Evolutionary conservation across 225 moss, liverwort and hornwort genomes (phyloP), one percentile per base, ranked within the genome.

Genomic region (Lunularia cruciata): DNA sequence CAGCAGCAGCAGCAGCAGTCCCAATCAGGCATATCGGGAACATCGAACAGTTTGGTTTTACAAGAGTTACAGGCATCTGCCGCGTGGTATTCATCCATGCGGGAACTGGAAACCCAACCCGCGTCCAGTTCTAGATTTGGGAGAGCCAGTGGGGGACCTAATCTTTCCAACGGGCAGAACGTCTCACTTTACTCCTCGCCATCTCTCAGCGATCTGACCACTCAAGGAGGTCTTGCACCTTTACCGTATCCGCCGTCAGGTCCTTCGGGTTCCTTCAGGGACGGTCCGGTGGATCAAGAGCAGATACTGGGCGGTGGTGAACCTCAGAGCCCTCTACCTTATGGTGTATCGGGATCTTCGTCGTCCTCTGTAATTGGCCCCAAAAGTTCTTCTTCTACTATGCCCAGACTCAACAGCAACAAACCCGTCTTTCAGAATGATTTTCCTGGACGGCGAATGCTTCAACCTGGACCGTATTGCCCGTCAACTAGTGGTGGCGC

Each of bases 311-410:
- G 55, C 14, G n/a, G n/a, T n/a, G 43, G 70, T 20, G 79, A 79
- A 26, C 75, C 75, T 12, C 72, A 80, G 59, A 80, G 80, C 45
- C 72, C 80, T 36, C 67, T 80, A 13, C 68, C 61, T 0, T 76
- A 80, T 42, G 72, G 76, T 6, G 63, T 80, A 5, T 62, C 80
- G 22, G 76, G 75, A 3, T 75, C 75, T 20, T 80, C 76, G 0
- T 76, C 80, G 1, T 80, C 80, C 2, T 67, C 79, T 53, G 79
- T 75, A 20, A 72, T 72, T 10, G 80, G 80, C 34, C 76, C 80
- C 0, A 76, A 80, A 53, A 58, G 74, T 15, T 67, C 75, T 20
- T 31, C 68, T 56, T 72, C 75, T 2, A 39, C 75, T 22, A 14
- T 76, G 39, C 68, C 76, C 22, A 75, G 80, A 57, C 63, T 76